Evolutionary conservation across 192 early-diverging fungal genomes (phyloP).

Genomic region (Dissophora ornata): DNA sequence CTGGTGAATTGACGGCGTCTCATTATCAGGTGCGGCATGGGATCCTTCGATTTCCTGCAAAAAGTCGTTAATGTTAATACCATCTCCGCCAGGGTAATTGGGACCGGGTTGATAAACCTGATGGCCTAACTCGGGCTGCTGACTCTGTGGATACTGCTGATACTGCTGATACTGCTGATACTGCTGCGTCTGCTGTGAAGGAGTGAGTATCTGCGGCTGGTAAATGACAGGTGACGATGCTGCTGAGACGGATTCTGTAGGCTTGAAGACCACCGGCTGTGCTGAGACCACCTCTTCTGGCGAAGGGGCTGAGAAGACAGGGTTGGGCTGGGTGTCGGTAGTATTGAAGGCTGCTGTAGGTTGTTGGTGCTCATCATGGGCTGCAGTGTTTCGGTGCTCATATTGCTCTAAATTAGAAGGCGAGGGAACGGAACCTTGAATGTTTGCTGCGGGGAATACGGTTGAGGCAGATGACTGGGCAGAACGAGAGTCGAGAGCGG

Average conservation of each 20-base stretch:
- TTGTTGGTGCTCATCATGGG: constrained; percentile 9
- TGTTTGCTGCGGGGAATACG: neutral
- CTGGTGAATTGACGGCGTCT: constrained; percentile 4
- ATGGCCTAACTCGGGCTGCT: too few species aligned
- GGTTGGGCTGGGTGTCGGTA: too few species aligned
- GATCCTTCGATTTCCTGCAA: constrained; percentile 9
- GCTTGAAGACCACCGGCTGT: constrained; percentile 18
- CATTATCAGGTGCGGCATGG: neutral
- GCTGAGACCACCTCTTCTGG: neutral
- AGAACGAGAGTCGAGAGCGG: constrained; percentile 11
- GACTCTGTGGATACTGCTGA: constrained; percentile 6
- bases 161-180: constrained; percentile 5
- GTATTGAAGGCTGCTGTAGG: too few species aligned
- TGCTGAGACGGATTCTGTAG: constrained; percentile 1
- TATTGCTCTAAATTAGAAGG: constrained; percentile 40
- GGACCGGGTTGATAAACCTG: neutral
- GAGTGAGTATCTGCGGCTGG: constrained; percentile 9
- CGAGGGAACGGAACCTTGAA: neutral
- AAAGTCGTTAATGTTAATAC: constrained; percentile 10
- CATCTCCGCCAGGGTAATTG: neutral
- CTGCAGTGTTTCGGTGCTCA: constrained; percentile 8
- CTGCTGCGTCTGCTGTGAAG: constrained; percentile 10
- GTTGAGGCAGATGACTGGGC: too few species aligned
- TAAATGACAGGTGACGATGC: constrained; percentile 22
- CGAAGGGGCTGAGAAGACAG: too few species aligned